A percentile compares a stretch with the other conserved stretches of the same genome.
Conservation (phyloP, 164 flowering plant genomes). For the Vitis vinifera region DNA sequence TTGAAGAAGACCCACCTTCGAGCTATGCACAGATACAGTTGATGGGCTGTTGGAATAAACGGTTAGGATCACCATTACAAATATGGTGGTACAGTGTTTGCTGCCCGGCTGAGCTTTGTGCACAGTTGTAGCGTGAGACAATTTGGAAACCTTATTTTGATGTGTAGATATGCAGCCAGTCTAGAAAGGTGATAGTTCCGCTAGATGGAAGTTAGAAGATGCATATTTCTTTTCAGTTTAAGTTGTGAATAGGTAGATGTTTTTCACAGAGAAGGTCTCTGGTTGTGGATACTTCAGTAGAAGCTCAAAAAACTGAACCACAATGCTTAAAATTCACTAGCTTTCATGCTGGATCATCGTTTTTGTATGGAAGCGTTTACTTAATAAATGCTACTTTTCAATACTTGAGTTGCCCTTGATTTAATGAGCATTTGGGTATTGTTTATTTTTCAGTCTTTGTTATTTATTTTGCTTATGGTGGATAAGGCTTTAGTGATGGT, state of each 20-base stretch:
- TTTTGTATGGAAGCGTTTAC: not conserved
- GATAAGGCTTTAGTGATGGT: no score
- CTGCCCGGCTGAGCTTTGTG: conserved; percentile 24
- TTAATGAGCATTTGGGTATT: no score
- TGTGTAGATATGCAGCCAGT: conserved; percentile 9
- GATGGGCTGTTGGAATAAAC: conserved; percentile 3
- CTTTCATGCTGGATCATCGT: not conserved
- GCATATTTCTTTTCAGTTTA: not conserved
- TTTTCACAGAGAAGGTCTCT: not conserved
- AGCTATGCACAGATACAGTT: conserved; percentile 21
- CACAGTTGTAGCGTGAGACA: conserved; percentile 14
- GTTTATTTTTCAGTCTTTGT: no score
- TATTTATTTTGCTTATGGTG: no score
- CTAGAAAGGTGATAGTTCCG: conserved; percentile 2
- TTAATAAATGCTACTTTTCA: not conserved
- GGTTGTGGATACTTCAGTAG: not conserved
- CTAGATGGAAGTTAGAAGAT: not conserved
- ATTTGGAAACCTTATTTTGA: not conserved
- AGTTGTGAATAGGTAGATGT: conserved; percentile 15
- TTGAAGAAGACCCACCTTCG: conserved; percentile 6
- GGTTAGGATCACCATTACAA: not conserved
- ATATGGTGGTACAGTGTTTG: conserved; percentile 5
- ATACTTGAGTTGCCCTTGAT: not conserved
- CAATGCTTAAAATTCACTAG: not conserved
- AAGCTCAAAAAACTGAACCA: not conserved